Base-by-base conservation (phyloP, 257 asterid genomes). In the Penstemon davidsonii region DNA sequence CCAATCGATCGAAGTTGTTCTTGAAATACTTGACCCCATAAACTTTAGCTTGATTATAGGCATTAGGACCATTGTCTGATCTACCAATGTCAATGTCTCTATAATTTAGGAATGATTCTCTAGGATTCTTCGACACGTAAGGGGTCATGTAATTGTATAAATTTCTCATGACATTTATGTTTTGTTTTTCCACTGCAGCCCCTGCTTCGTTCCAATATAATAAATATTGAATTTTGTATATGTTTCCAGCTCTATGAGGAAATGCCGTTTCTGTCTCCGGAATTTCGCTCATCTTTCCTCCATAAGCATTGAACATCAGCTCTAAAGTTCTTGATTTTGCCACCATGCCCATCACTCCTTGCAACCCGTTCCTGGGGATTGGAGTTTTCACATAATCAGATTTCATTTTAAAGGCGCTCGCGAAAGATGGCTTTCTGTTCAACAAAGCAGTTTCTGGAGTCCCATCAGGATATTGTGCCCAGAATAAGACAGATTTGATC, bases 81-180 rank as follows among this genome's bases (percentile, higher is more conserved):
- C 36, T 46, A 4, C 83, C 80, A 25, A 82, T 70, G 19, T 82
- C 87, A 3, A 82, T 45, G 11, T 82, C 87, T 49, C 84, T 66
- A 18, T 82, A 82, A 52, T 79, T 79, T 1, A 77, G 62, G 40
- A 40, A 81, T 0, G 85, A 78, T 43, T 43, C 64, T 71, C 85
- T 71, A 2, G 82, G 85, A 60, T 78, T 74, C 55, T 64, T 55
- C 3, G 85, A 81, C 42, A 72, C 85, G 3, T 51, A 83, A 1
- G 86, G 83, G 0, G 80, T 43, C 88, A 79, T 74, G 38, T 66
- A 82, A 10, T 49, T 43, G 66, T 72, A 64, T 3, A 83, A 1
- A 5, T 39, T 49, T 39, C 81, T 66, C 0, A 55, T 4, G 3
- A 47, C 57, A 0, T 37, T 3, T 4, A 77, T 5, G 55, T 77